Evolutionary conservation across 805 yeast genomes (phyloP), one percentile per base, ranked within the genome.

Genomic region (Candida stauntonica): DNA sequence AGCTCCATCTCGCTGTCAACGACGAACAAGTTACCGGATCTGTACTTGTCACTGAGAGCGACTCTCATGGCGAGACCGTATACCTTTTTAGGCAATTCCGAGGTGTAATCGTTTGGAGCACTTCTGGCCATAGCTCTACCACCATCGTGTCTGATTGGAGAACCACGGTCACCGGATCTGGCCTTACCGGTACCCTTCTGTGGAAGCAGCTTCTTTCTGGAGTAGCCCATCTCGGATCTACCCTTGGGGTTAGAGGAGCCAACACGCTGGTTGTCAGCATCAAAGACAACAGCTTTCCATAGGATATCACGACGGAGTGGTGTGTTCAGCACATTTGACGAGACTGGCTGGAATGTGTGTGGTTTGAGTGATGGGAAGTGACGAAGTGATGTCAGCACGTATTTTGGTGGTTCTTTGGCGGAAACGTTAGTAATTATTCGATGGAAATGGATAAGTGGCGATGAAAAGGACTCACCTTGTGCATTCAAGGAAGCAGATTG

Each of bases 151-250:
- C 96, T 80, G 31, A 81, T 83, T 35, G 99, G 99, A 17, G 96
- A 86, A 55, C 89, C 91, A 42, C 85, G 88, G 64, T 89, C 97
- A 68, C 99, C 99, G 38, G 78, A 82, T 71, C 99, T 81, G 38
- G 99, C 99, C 45, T 75, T 73, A 65, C 99, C 99, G 13, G 86
- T 68, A 44, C 98, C 98, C 64, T 93, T 93, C 65, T 93, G 99
- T 21, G 87, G 86, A 27, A 77, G 70, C 50, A 93, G 67, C 60
- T 93, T 93, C 55, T 75, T 74, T 62, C 94, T 75, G 17, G 95
- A 83, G 61, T 76, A 89, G 43, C 89, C 88, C 63, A 82, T 83
- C 51, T 86, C 91, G 26, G 86, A 75, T 63, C 96, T 81, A 41
- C 93, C 86, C 26, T 86, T 82, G 23, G 93, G 94, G 55, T 81